Evolutionary conservation across 345 rosid species (phyloP), one percentile per base, ranked within the genome.

Genomic region (Litchi chinensis): DNA sequence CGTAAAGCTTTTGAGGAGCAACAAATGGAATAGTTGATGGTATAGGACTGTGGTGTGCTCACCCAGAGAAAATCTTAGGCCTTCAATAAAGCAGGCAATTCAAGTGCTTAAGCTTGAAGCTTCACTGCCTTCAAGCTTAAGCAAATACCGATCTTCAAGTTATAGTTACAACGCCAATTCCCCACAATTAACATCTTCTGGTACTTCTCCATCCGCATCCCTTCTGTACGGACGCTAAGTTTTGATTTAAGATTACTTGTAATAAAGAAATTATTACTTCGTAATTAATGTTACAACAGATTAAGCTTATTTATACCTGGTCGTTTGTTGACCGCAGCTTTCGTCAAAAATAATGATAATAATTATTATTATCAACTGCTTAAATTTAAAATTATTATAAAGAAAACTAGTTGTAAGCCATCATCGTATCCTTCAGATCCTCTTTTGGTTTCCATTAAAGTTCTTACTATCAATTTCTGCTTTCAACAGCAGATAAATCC

Each of bases 21-120:
- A 21, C 52, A 71, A 7, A 15, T 48, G 57, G 50, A 78, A 56
- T 12, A 48, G 22, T 63, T 78, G 69, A 28, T 71, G 21, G 63
- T 18, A 64, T 78, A 62, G 81, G 81, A 8, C 19, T 78, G 3
- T 70, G 79, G 76, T 78, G 84, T 15, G 81, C 81, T 4, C 76
- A 78, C 41, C 79, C 81, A 2, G 65, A 21, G 56, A 50, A 10
- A 60, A 69, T 8, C 52, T 40, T 11, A 41, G 82, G 71, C 82
- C 85, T 19, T 74, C 82, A 15, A 78, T 78, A 16, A 82, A 44
- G 62, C 60, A 69, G 15, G 56, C n/a, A 0, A 41, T 73, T 60
- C 79, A 69, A 8, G 76, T 75, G 3, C 76, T 82, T 5, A 75
- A 74, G 22, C 59, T 62, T 26, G 68, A 78, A 28, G 60, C 81